Conservation (phyloP, 2,329 filamentous ascomycete species). For the Aspergillus hiratsukae region DNA sequence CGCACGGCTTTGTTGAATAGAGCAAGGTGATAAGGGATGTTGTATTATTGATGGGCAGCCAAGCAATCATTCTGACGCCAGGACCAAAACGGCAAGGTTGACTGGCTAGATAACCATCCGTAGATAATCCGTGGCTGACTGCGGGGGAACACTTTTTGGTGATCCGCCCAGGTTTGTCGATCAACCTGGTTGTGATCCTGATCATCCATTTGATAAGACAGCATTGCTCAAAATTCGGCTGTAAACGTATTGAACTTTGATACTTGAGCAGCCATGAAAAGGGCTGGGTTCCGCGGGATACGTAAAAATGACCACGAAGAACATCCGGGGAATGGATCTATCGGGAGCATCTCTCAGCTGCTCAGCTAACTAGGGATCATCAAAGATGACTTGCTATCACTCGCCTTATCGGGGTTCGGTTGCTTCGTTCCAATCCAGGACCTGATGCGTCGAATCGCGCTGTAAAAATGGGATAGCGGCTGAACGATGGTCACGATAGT, state of each 20-base stretch:
- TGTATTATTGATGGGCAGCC: constrained; percentile 5
- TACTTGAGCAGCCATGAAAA: too few species aligned
- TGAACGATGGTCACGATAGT: background rate
- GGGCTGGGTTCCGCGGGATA: too few species aligned
- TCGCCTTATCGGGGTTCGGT: background rate
- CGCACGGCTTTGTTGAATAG: background rate
- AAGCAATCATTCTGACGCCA: constrained; percentile 13
- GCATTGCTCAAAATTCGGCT: too few species aligned
- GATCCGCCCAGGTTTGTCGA: too few species aligned
- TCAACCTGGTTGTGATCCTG: too few species aligned
- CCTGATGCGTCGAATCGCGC: background rate
- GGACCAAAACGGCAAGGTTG: constrained; percentile 17
- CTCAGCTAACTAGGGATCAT: background rate
- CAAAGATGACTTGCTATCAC: background rate
- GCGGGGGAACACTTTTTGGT: too few species aligned
- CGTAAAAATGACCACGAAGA: too few species aligned
- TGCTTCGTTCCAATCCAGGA: background rate
- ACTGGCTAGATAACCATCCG: background rate
- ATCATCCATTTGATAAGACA: too few species aligned
- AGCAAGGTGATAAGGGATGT: constrained; percentile 2
- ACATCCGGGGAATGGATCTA: background rate
- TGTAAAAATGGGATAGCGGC: too few species aligned
- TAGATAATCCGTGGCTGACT: background rate
- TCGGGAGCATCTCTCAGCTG: background rate
- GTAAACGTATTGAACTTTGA: too few species aligned